Percentiles rank a stretch among this genome's conserved stretches.
phyloP scores from a whole-genome alignment of 2,329 filamentous ascomycete genomes.

The Aspergillus fijiensis region DNA sequence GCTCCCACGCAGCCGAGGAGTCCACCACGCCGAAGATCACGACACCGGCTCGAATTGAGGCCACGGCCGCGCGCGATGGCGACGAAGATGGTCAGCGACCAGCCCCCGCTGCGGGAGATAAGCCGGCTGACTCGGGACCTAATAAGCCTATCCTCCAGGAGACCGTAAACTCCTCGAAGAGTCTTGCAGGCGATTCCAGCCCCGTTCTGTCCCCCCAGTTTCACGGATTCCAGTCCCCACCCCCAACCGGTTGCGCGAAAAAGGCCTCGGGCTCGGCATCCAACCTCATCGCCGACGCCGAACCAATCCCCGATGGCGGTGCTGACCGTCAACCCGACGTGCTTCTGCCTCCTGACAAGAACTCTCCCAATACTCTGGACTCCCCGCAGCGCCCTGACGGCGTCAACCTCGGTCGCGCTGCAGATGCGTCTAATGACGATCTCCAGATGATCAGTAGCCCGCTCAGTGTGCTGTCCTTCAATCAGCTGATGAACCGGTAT shows the following conservation, averaged over 20 bases:
- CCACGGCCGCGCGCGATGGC: background rate
- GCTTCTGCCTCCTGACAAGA: background rate
- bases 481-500: slow-evolving; percentile 11
- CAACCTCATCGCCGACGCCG: background rate
- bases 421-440: slow-evolving; percentile 12
- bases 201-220: slow-evolving; percentile 22
- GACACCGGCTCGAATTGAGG: slow-evolving; percentile 11
- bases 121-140: background rate
- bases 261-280: background rate
- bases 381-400: slow-evolving; percentile 12
- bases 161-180: background rate
- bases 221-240: slow-evolving; percentile 18
- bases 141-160: background rate
- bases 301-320: slow-evolving; percentile 3
- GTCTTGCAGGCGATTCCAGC: slow-evolving; percentile 10
- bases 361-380: slow-evolving; percentile 4
- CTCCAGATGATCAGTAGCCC: slow-evolving; percentile 18
- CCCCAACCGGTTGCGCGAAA: background rate
- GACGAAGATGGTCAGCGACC: slow-evolving; percentile 4
- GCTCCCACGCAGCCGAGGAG: slow-evolving; percentile 30
- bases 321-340: slow-evolving; percentile 1
- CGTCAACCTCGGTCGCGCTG: background rate
- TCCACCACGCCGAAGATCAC: slow-evolving; percentile 23
- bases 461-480: slow-evolving; percentile 10
- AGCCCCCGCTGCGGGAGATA: background rate